Percentiles rank a stretch among this genome's conserved stretches.
Evolutionary conservation across 2,329 filamentous ascomycete genomes (phyloP).

Genomic region (Bipolaris zeicola): DNA sequence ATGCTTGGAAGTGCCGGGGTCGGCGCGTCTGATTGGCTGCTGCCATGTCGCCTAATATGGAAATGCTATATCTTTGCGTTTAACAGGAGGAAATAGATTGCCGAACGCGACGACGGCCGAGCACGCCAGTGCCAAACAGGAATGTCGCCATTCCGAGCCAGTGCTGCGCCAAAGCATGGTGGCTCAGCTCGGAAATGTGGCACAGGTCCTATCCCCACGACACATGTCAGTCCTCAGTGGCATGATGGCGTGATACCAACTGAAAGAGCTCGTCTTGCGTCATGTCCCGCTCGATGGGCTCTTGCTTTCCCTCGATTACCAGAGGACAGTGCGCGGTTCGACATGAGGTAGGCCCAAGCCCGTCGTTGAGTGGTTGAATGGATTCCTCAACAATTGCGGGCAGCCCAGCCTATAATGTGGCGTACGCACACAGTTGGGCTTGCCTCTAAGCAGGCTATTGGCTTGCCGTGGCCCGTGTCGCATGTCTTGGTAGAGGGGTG

Average conservation of each 20-base stretch:
- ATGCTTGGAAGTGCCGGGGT: slow-evolving; percentile 22
- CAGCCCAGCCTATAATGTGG: slow-evolving; percentile 13
- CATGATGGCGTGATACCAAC: neutral
- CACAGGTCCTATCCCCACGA: neutral
- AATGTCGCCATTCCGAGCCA: neutral
- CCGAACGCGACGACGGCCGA: slow-evolving; percentile 13
- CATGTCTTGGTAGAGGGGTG: slow-evolving; percentile 17
- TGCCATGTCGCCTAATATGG: slow-evolving; percentile 25
- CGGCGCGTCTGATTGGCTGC: slow-evolving; percentile 26
- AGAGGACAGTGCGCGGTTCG: neutral
- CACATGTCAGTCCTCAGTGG: neutral
- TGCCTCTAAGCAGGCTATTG: slow-evolving; percentile 6
- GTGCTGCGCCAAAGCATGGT: neutral
- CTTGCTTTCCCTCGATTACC: neutral
- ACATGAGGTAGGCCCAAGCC: slow-evolving; percentile 7
- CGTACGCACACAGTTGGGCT: slow-evolving; percentile 11
- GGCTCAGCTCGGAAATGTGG: neutral
- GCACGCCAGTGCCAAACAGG: neutral
- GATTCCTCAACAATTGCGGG: slow-evolving; percentile 7
- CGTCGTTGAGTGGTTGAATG: slow-evolving; percentile 4
- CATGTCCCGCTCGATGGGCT: slow-evolving; percentile 11
- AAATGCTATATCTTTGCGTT: slow-evolving; percentile 20
- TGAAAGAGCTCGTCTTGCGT: slow-evolving; percentile 8
- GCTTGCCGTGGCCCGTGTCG: slow-evolving; percentile 11
- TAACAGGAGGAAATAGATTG: slow-evolving; percentile 14